These are phyloP conservation scores for Trypanosoma congolense DNA, from an alignment of 208 protist species.

Conservation along the genomic window DNA sequence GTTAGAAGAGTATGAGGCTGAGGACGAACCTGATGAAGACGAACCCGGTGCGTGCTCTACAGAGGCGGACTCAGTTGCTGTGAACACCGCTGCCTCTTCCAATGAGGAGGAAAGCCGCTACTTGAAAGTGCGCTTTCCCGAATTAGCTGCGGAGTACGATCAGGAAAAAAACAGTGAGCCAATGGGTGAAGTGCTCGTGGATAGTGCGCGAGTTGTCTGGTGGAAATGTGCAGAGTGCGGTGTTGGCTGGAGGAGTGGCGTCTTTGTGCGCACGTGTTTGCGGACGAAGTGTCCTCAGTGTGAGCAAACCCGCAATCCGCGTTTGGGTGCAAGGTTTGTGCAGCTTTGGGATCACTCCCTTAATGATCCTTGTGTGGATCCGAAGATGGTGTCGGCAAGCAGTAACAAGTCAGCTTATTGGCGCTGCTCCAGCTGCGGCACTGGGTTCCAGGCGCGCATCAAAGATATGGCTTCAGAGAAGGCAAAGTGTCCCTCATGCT, in stretches of 20 bases:
- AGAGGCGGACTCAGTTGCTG: neutral
- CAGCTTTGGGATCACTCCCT: conserved; percentile 43
- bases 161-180: conserved; percentile 34
- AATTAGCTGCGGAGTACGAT: conserved; percentile 62
- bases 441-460: conserved; percentile 59
- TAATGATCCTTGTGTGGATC: conserved; percentile 69
- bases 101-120: conserved; percentile 34
- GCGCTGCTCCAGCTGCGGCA: conserved; percentile 47
- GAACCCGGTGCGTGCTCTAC: conserved; percentile 6
- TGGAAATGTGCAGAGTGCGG: conserved; percentile 61
- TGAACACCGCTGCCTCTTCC: neutral
- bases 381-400: conserved; percentile 29
- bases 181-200: conserved; percentile 32
- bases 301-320: conserved; percentile 21
- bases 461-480: conserved; percentile 55
- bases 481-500: conserved; percentile 55
- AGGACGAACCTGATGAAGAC: conserved; percentile 2
- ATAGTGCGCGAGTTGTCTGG: conserved; percentile 38
- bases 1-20: conserved; percentile 3
- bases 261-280: conserved; percentile 69
- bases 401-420: conserved; percentile 46
- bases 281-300: conserved; percentile 66
- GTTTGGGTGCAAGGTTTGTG: conserved; percentile 43
- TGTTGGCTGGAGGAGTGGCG: conserved; percentile 48
- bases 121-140: conserved; percentile 45